Evolutionary conservation across 108 stramenopile genomes (phyloP), one percentile per base, ranked within the genome.

Genomic region (Pseudonitzschia delicatissima): DNA sequence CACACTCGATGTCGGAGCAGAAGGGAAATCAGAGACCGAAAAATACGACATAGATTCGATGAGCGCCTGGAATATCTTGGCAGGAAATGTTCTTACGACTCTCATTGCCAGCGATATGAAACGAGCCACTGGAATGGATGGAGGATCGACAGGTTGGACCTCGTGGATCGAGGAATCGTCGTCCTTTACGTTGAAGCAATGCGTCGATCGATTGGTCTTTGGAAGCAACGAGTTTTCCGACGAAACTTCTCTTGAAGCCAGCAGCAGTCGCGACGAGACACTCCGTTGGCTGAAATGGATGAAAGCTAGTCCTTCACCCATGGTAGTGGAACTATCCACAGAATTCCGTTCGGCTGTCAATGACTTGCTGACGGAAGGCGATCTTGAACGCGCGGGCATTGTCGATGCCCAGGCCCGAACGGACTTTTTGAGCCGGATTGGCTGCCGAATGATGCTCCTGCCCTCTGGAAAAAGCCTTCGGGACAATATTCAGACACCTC

Each of bases 221-320:
- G 39, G 25, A 9, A 20, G 32, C 17, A 31, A 23, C 17, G 40
- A 21, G 2, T 21, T 9, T 11, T 42, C n/a, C 26, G 32, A 32
- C 4, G 40, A 13, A 5, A 37, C 36, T 35, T 17, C 53, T 23
- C 23, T 4, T 5, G 60, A 48, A 11, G 50, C 15, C 28, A 62
- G 50, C 57, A 69, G 32, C 64, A 7, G 57, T 12, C 37, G 67
- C 40, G 83, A 87, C 55, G 83, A 84, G 23, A 68, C 82, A 15
- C 53, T 73, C 18, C 60, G 74, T 0, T 87, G 86, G 85, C 44
- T 84, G 20, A 57, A 80, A 59, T 90, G 88, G 88, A 83, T 90
- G 77, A 76, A 80, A 29, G 67, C 79, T 5, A 48, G 60, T 40
- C 88, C 88, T 0, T 11, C 67, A 2, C 78, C 88, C 2, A 45